Evolutionary conservation across 176 grass and related monocot genomes (phyloP), one percentile per base, ranked within the genome.

Genomic region (Eremochloa ophiuroides): DNA sequence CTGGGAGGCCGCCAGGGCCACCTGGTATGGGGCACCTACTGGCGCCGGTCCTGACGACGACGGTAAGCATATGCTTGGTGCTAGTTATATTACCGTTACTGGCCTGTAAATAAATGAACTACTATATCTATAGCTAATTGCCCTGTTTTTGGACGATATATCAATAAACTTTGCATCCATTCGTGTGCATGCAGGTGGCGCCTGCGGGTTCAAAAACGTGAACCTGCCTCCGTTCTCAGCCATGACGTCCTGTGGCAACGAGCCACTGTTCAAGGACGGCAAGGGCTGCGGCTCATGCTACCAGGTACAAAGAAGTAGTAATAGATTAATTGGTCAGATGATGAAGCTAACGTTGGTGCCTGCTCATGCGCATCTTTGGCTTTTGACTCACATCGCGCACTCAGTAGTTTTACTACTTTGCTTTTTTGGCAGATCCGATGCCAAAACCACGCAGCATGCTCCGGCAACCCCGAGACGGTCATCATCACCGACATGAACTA

Each of bases 401-500:
- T 23, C 22, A n/a, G 22, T 10, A 3, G 14, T 67, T 27, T 58
- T 15, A 3, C 20, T 64, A 1, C 26, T 22, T 3, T 39, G 66
- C n/a, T 71, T 1, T 25, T 15, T 40, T 4, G n/a, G 14, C 76
- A 93, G 91, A 89, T 93, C 62, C 43, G 85, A 69, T 93, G 91
- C 62, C 11, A 4, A 34, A 80, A 77, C 33, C 0, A 93, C 79
- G 1, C 4, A 3, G 81, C 91, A 3, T 93, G 91, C 82, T 93
- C 91, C n/a, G 91, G 91, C 76, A 90, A 87, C 46, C 84, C 91
- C 29, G 80, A 84, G 73, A 87, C 87, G 44, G 60, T 93, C 9
- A 83, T 85, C 58, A 90, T 93, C 77, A 90, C 91, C 8, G 91
- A 93, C 81, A 89, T 89, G 88, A 89, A 89, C 88, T 89, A 89